Percentiles rank a stretch among this genome's conserved stretches.
phyloP scores from a whole-genome alignment of 1,139 yeast genomes.

The Yamadazyma friedrichii region DNA sequence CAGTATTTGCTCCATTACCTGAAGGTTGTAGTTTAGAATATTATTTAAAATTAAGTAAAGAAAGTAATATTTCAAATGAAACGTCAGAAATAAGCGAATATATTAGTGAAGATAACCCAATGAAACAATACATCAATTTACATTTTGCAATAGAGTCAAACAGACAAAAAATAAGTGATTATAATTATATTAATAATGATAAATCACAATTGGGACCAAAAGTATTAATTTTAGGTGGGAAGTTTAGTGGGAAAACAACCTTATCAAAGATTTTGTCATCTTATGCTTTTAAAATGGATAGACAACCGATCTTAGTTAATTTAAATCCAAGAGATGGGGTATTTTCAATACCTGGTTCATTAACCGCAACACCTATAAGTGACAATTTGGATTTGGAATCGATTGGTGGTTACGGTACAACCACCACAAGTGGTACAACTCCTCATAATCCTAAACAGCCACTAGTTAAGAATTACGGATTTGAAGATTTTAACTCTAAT shows the following conservation, averaged over 20 bases:
- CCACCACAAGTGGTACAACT: slow-evolving; percentile 83
- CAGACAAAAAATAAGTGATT: slow-evolving; percentile 41
- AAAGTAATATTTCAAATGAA: slow-evolving; percentile 33
- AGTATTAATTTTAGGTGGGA: slow-evolving; percentile 72
- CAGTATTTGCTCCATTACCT: slow-evolving; percentile 57
- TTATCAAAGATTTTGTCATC: slow-evolving; percentile 67
- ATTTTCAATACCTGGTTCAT: slow-evolving; percentile 79
- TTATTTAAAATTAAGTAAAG: slow-evolving; percentile 47
- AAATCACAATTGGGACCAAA: slow-evolving; percentile 51
- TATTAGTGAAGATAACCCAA: slow-evolving; percentile 66
- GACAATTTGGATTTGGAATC: slow-evolving; percentile 79
- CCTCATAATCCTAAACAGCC: slow-evolving; percentile 86
- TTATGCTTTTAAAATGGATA: slow-evolving; percentile 73
- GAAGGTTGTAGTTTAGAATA: slow-evolving; percentile 53
- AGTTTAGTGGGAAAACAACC: slow-evolving; percentile 75
- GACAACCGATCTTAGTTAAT: slow-evolving; percentile 70
- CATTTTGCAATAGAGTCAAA: slow-evolving; percentile 74
- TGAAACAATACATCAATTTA: slow-evolving; percentile 62
- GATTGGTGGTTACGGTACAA: slow-evolving; percentile 72
- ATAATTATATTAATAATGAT: slow-evolving; percentile 19
- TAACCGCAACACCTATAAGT: slow-evolving; percentile 81
- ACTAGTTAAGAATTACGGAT: slow-evolving; percentile 75
- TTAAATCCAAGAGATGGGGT: slow-evolving; percentile 80
- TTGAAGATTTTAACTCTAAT: slow-evolving; percentile 59
- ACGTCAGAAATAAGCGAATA: slow-evolving; percentile 52